A percentile compares a stretch with the other conserved stretches of the same genome.
Conservation (phyloP, 2,329 filamentous ascomycete species). For the Fusarium pseudocircinatum region DNA sequence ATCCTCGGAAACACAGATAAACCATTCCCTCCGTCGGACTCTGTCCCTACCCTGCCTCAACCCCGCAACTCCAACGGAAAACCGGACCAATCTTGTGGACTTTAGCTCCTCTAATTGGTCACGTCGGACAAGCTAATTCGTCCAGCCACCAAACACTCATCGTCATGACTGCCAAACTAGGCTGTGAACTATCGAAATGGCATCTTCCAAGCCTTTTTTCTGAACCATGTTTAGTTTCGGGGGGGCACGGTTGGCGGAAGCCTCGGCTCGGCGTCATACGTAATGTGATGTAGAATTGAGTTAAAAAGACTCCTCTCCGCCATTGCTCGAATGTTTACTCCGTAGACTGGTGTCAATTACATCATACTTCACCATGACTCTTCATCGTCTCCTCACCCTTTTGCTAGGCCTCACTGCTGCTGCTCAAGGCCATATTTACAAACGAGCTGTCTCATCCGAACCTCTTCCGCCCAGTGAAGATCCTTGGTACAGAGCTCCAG, state of each 20-base stretch:
- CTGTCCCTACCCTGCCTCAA: neutral
- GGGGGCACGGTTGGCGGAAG: neutral
- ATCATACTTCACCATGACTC: constrained; percentile 14
- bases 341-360: neutral
- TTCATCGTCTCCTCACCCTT: constrained; percentile 19
- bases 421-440: constrained; percentile 1
- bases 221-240: neutral
- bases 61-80: neutral
- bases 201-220: neutral
- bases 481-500: constrained; percentile 40
- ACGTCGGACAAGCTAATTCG: neutral
- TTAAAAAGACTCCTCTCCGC: neutral
- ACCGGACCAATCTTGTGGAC: neutral
- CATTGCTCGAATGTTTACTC: neutral
- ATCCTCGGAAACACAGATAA: neutral
- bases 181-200: neutral
- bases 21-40: neutral
- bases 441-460: neutral
- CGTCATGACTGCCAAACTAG: neutral
- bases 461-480: constrained; percentile 36
- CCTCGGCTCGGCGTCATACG: constrained; percentile 1
- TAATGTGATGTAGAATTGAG: neutral
- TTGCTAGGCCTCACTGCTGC: constrained; percentile 16
- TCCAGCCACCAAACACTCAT: neutral
- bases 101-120: neutral